These are phyloP conservation scores for Stagonosporopsis rhizophila DNA, from an alignment of 2,329 filamentous ascomycete genomes.

Conservation along the genomic window DNA sequence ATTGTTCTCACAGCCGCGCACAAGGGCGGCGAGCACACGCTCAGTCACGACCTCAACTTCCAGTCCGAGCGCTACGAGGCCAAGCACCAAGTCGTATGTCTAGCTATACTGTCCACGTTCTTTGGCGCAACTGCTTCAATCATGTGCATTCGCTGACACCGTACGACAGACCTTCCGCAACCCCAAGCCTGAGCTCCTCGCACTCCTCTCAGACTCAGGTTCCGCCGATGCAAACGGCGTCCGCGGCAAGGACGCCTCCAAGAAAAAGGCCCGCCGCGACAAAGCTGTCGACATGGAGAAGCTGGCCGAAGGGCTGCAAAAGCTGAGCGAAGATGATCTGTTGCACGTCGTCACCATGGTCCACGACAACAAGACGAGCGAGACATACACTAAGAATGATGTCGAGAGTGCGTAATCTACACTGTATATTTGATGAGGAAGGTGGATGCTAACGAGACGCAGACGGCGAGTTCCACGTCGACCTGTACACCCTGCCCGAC, in stretches of 20 bases:
- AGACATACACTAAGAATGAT: slow-evolving; percentile 97
- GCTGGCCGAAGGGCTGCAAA: slow-evolving; percentile 88
- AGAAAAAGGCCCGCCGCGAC: slow-evolving; percentile 77
- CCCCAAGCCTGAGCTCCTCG: slow-evolving; percentile 84
- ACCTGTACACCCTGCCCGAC: slow-evolving; percentile 96
- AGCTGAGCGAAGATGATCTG: slow-evolving; percentile 90
- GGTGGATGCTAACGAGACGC: not conserved
- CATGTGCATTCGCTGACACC: slow-evolving; percentile 11
- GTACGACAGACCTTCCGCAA: slow-evolving; percentile 78
- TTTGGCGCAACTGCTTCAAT: not conserved
- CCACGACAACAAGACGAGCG: slow-evolving; percentile 92
- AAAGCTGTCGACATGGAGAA: slow-evolving; percentile 90
- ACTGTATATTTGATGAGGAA: not conserved
- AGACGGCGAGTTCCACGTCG: slow-evolving; percentile 98
- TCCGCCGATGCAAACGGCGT: slow-evolving; percentile 70
- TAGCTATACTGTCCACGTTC: not conserved
- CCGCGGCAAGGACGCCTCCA: slow-evolving; percentile 70
- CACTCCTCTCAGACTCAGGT: slow-evolving; percentile 81
- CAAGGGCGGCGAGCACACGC: slow-evolving; percentile 80
- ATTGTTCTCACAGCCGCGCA: slow-evolving; percentile 84
- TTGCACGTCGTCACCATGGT: slow-evolving; percentile 97
- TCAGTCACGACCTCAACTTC: slow-evolving; percentile 94
- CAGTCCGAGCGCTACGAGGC: slow-evolving; percentile 80
- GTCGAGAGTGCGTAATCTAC: slow-evolving; percentile 75
- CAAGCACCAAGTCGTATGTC: slow-evolving; percentile 73